Evolutionary conservation across 768 basidiomycete genomes (phyloP), one percentile per base, ranked within the genome.

Genomic region (Pleurotus citrinopileatus): DNA sequence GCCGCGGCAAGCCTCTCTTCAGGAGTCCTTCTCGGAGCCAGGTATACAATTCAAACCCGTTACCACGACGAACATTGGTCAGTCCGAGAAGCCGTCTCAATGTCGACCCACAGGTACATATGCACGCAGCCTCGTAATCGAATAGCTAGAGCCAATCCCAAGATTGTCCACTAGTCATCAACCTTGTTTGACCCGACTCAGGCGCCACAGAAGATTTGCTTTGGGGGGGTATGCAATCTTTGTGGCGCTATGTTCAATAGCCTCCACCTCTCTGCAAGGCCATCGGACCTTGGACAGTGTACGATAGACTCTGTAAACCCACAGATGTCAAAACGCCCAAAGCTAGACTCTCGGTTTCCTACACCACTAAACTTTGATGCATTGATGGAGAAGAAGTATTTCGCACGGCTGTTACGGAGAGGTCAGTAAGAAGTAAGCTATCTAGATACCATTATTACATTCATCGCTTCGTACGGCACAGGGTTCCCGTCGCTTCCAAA

Each of bases 131-230:
- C n/a, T n/a, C n/a, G n/a, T n/a, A n/a, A 7, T 15, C 15, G 7
- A 7, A 34, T 34, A 7, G 7, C 32, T 7, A 34, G 32, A 20
- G 40, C 46, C 46, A 47, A 47, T 32, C 26, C 43, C 43, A 44
- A 26, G 20, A 44, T 26, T 26, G 15, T 44, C 26, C 15, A 20
- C 13, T 32, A n/a, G 22, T 22, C 25, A 32, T 19, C 26, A 50
- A 50, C 48, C 34, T 50, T 50, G 19, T 50, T 34, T 50, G 48
- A 50, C 19, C 32, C 7, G 7, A 7, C 19, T 17, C 3, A 19
- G 29, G 36, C 48, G 48, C 48, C 48, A 50, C 48, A 50, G 48
- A 50, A 50, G 48, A 50, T 50, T 40, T 20, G 34, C 28, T 29
- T 50, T 10, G 15, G 48, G 15, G 17, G 12, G 22, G n/a, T 47